Percentiles rank a stretch among this genome's conserved stretches.
Conservation (phyloP, 1,139 yeast genomes). For the Zygoascus hellenicus region DNA sequence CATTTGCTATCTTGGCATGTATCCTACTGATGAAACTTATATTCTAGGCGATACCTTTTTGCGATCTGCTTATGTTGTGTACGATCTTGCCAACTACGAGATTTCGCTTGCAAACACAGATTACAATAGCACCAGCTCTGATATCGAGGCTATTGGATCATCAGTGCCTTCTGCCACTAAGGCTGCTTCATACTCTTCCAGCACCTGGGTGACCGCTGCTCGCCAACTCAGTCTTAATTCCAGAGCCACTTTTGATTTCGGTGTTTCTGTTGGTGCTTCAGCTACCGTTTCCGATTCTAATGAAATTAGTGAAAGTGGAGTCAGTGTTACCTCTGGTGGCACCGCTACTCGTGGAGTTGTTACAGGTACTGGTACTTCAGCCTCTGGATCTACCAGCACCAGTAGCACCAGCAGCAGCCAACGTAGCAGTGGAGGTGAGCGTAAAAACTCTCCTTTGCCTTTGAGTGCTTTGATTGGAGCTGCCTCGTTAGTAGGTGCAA, state of each 20-base stretch:
- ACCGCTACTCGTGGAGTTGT: neutral
- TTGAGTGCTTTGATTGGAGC: too few relatives aligned
- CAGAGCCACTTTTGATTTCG: constrained; percentile 11
- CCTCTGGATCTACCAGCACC: constrained; percentile 1
- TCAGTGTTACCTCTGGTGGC: neutral
- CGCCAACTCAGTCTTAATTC: constrained; percentile 4
- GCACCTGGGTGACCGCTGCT: constrained; percentile 14
- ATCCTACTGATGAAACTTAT: constrained; percentile 12
- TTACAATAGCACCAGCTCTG: constrained; percentile 20
- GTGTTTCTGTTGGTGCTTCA: constrained; percentile 5
- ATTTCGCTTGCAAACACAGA: constrained; percentile 61
- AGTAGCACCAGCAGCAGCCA: too few relatives aligned
- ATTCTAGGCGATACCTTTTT: constrained; percentile 71
- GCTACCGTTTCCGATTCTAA: neutral
- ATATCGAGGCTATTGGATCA: constrained; percentile 23
- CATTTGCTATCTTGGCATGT: constrained; percentile 29
- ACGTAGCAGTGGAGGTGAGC: too few relatives aligned
- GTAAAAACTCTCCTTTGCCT: too few relatives aligned
- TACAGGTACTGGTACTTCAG: constrained; percentile 1
- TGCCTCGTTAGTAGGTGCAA: too few relatives aligned
- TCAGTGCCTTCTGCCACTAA: constrained; percentile 28
- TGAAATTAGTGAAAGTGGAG: neutral
- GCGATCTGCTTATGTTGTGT: constrained; percentile 68
- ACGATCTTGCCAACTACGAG: constrained; percentile 60
- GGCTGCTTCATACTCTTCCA: constrained; percentile 25